Percentiles rank a stretch among this genome's conserved stretches.
phyloP scores from a whole-genome alignment of 2,329 filamentous ascomycete species.

The Pseudomassariella vexata region DNA sequence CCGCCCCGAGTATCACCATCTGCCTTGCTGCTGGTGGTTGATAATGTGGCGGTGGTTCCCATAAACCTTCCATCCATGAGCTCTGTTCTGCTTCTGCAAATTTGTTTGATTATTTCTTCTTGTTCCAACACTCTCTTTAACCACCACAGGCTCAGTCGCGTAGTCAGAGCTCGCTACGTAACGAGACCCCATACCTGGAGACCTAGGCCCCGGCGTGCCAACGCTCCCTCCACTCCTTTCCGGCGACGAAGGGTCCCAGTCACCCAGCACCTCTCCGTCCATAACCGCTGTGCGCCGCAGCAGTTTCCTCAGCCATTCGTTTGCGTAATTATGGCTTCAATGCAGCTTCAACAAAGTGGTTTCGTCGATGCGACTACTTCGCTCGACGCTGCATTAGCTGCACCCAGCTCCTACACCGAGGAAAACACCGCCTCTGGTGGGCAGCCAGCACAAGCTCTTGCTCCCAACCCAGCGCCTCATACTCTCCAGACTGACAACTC shows the following conservation, averaged over 20 bases:
- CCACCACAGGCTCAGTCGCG: slow-evolving; percentile 16
- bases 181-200: slow-evolving; percentile 17
- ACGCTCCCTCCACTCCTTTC: slow-evolving; percentile 18
- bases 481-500: slow-evolving; percentile 8
- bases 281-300: slow-evolving; percentile 4
- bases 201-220: slow-evolving; percentile 20
- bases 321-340: slow-evolving; percentile 20
- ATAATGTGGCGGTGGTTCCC: slow-evolving; percentile 16
- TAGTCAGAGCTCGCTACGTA: slow-evolving; percentile 19
- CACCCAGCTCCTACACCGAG: slow-evolving; percentile 13
- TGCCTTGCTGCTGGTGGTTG: slow-evolving; percentile 17
- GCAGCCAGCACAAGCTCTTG: slow-evolving; percentile 9
- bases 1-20: slow-evolving; percentile 22
- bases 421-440: slow-evolving; percentile 8
- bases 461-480: slow-evolving; percentile 11
- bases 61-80: slow-evolving; percentile 22
- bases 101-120: slow-evolving; percentile 22
- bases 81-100: slow-evolving; percentile 22
- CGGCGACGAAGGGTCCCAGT: slow-evolving; percentile 11
- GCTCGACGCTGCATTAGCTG: slow-evolving; percentile 19
- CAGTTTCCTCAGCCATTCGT: slow-evolving; percentile 12
- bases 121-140: slow-evolving; percentile 24
- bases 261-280: slow-evolving; percentile 7
- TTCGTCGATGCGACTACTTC: slow-evolving; percentile 16
- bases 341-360: slow-evolving; percentile 18